Percentiles rank a stretch among this genome's conserved stretches.
These are phyloP conservation scores for Pichia ethanolica DNA, from an alignment of 805 yeast species.

Conservation along the genomic window DNA sequence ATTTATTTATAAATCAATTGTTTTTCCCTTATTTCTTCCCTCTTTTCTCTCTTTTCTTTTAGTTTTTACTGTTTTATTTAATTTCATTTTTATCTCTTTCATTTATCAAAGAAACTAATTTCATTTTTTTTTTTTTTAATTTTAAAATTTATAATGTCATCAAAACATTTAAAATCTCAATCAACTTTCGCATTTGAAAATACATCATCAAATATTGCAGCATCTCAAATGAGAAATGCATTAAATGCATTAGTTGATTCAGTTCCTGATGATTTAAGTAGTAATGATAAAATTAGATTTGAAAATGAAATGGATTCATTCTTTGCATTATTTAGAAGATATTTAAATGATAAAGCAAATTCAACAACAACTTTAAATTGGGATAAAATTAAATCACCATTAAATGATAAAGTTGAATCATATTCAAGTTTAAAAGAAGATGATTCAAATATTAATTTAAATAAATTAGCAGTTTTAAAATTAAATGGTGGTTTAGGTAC, in stretches of 20 bases:
- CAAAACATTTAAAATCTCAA: slow-evolving; percentile 62
- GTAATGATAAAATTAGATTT: slow-evolving; percentile 46
- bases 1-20: too few species aligned
- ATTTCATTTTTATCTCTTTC: too few species aligned
- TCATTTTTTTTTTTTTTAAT: too few species aligned
- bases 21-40: too few species aligned
- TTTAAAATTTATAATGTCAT: neutral
- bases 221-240: slow-evolving; percentile 96
- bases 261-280: slow-evolving; percentile 36
- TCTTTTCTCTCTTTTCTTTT: too few species aligned
- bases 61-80: too few species aligned
- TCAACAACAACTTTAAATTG: slow-evolving; percentile 79
- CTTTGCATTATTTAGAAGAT: slow-evolving; percentile 88
- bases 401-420: slow-evolving; percentile 80
- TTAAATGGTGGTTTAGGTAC: slow-evolving; percentile 98
- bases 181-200: slow-evolving; percentile 87
- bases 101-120: too few species aligned
- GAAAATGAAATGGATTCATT: slow-evolving; percentile 93
- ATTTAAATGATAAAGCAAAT: slow-evolving; percentile 80
- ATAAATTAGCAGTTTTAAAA: slow-evolving; percentile 89
- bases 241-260: slow-evolving; percentile 84
- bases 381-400: slow-evolving; percentile 93
- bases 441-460: slow-evolving; percentile 37
- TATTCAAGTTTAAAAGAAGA: slow-evolving; percentile 47
- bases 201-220: slow-evolving; percentile 91